These are phyloP conservation scores for Microstegium vimineum DNA, from an alignment of 176 grass and related monocot genomes.

Conservation along the genomic window DNA sequence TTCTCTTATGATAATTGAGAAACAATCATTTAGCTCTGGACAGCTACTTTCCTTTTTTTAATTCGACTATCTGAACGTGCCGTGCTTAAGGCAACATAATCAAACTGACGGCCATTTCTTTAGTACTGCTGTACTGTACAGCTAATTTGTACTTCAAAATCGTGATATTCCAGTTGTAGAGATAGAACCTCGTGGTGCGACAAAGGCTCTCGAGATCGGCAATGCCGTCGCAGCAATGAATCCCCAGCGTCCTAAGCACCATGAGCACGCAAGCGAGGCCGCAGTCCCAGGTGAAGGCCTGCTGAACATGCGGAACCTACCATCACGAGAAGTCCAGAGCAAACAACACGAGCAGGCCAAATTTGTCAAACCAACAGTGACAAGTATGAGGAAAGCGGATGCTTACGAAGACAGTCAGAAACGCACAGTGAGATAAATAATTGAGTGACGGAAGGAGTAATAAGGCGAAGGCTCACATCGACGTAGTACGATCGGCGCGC, in stretches of 20 bases:
- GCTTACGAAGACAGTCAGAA: not conserved
- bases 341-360: constrained; percentile 21
- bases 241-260: constrained; percentile 77
- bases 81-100: not conserved
- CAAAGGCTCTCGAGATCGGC: constrained; percentile 82
- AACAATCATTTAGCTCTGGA: not conserved
- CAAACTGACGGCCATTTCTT: not conserved
- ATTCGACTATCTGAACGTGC: not conserved
- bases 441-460: not conserved
- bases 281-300: constrained; percentile 96
- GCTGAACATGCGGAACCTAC: constrained; percentile 90
- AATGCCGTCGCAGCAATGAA: constrained; percentile 57
- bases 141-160: not conserved
- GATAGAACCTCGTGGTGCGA: constrained; percentile 67
- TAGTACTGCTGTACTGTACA: not conserved
- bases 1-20: not conserved
- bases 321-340: not conserved
- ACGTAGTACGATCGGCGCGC: constrained; percentile 53
- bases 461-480: constrained; percentile 49
- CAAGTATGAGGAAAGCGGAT: not conserved
- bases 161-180: not conserved
- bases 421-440: not conserved
- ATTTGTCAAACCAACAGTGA: not conserved
- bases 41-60: not conserved
- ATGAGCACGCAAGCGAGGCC: constrained; percentile 94